Evolutionary conservation across 2,329 filamentous ascomycete genomes (phyloP).

Genomic region (Phaeosphaeria sp.): DNA sequence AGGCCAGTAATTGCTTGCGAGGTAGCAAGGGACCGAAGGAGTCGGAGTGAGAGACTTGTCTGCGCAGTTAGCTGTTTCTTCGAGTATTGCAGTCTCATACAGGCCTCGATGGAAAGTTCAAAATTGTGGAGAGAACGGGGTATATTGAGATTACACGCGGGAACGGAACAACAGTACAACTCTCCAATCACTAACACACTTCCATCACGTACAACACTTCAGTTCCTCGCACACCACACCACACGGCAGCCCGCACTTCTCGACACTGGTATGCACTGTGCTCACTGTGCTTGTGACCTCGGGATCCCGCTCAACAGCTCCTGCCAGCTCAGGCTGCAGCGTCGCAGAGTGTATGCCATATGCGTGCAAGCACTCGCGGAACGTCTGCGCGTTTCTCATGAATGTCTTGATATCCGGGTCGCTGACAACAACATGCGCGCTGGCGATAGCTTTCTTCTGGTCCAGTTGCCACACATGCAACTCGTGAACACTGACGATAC

Average conservation of each 20-base stretch:
- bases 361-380: conserved; percentile 73
- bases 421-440: conserved; percentile 71
- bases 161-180: background rate
- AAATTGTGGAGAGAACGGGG: background rate
- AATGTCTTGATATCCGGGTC: conserved; percentile 65
- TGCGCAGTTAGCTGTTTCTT: too few relatives aligned
- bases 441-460: conserved; percentile 73
- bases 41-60: too few relatives aligned
- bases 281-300: conserved; percentile 17
- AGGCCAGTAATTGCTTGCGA: background rate
- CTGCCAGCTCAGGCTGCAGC: conserved; percentile 68
- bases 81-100: too few relatives aligned
- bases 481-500: conserved; percentile 72
- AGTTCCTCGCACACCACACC: conserved; percentile 59
- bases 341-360: conserved; percentile 77
- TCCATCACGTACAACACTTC: conserved; percentile 51
- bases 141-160: background rate
- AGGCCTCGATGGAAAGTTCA: too few relatives aligned
- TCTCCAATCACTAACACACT: background rate
- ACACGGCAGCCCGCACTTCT: conserved; percentile 61
- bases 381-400: conserved; percentile 65
- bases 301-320: background rate
- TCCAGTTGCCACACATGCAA: conserved; percentile 77
- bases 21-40: background rate
- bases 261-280: conserved; percentile 32